Conservation (phyloP, 225 moss, liverwort and hornwort genomes). For the Polytrichum commune region DNA sequence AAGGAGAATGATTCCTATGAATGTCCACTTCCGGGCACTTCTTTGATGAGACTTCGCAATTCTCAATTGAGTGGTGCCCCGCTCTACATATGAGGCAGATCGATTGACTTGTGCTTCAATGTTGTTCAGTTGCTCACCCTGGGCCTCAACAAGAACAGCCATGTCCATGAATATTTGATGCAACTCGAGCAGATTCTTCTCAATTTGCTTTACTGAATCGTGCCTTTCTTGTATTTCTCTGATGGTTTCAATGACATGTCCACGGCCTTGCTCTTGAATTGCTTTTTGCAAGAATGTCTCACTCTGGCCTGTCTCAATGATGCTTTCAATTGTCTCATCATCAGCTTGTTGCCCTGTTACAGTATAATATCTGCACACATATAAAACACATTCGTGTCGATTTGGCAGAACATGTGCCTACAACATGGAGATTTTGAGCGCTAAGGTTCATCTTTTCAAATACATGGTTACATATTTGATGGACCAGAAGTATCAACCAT, state of each 20-base stretch:
- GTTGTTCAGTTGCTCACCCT: constrained; percentile 51
- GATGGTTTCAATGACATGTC: constrained; percentile 55
- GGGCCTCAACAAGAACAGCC: constrained; percentile 48
- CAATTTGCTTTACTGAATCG: constrained; percentile 53
- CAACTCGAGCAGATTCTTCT: constrained; percentile 47
- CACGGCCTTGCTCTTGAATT: constrained; percentile 55
- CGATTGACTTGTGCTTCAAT: constrained; percentile 53
- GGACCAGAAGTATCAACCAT: too few species aligned
- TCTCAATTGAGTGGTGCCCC: constrained; percentile 36
- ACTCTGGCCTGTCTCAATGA: constrained; percentile 47
- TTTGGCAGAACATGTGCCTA: too few species aligned
- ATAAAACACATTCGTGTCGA: too few species aligned
- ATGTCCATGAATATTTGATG: constrained; percentile 61
- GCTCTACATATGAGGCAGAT: constrained; percentile 44
- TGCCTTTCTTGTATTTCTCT: constrained; percentile 56
- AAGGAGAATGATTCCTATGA: constrained; percentile 36
- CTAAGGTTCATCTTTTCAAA: too few species aligned
- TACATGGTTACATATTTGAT: too few species aligned
- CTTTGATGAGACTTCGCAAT: constrained; percentile 44
- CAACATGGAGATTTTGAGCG: too few species aligned
- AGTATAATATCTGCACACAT: constrained; percentile 43
- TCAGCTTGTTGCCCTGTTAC: constrained; percentile 50
- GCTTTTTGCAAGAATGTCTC: constrained; percentile 51
- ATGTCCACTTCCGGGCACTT: constrained; percentile 44
- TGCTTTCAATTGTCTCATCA: constrained; percentile 49